Conservation (phyloP, 148 eudicot species). For the Silene conica region DNA sequence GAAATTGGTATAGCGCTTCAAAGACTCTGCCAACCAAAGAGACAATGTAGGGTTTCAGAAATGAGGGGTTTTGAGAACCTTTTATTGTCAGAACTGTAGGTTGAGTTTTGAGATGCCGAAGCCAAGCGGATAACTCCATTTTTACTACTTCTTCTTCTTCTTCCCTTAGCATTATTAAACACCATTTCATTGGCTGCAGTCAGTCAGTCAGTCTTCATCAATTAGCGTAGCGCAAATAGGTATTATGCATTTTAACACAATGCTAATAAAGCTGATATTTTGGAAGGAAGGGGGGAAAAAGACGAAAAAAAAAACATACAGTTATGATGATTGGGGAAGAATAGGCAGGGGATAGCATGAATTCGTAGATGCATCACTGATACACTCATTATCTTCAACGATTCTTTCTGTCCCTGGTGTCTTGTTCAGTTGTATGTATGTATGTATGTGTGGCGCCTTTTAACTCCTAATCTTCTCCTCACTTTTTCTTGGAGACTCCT, state of each 20-base stretch:
- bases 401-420: neutral
- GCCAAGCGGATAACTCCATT: conserved; percentile 22
- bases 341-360: conserved; percentile 11
- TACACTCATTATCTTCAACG: neutral
- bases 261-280: too few relatives aligned
- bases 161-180: conserved; percentile 15
- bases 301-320: neutral
- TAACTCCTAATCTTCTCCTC: too few relatives aligned
- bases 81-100: neutral
- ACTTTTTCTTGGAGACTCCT: too few relatives aligned
- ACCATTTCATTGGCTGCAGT: conserved; percentile 20
- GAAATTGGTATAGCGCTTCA: too few relatives aligned
- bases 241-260: too few relatives aligned
- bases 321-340: neutral
- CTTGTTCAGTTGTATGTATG: too few relatives aligned
- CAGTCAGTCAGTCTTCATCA: neutral
- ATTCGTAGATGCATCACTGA: neutral
- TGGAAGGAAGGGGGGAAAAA: too few relatives aligned
- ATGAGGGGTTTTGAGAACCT: too few relatives aligned
- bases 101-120: conserved; percentile 31
- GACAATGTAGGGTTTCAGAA: neutral
- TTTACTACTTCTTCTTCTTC: neutral
- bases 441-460: too few relatives aligned
- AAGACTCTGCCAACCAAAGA: neutral
- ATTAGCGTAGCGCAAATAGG: too few relatives aligned